These are phyloP conservation scores for Scheffersomyces cryptocercus DNA, from an alignment of 1,139 yeast species.

Conservation along the genomic window DNA sequence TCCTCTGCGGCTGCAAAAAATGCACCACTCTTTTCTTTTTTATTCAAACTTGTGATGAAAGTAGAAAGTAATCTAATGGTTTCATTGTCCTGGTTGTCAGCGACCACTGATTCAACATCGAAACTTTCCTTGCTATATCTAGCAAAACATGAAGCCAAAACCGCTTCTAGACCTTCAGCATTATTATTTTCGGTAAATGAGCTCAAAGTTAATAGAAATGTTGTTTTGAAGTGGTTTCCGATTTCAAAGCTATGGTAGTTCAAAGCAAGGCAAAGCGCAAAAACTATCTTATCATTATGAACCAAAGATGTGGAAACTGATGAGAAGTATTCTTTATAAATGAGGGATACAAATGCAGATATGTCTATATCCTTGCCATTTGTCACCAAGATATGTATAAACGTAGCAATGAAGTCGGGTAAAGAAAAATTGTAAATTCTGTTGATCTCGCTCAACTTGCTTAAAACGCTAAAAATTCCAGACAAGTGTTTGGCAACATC, in stretches of 20 bases:
- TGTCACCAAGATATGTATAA: conserved; percentile 36
- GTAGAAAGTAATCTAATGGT: conserved; percentile 13
- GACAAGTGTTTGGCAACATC: conserved; percentile 61
- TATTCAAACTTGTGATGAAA: conserved; percentile 11
- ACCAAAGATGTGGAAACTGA: conserved; percentile 51
- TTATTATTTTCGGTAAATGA: neutral
- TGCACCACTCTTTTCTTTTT: conserved; percentile 10
- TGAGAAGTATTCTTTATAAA: conserved; percentile 51
- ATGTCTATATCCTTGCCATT: conserved; percentile 17
- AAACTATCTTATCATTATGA: conserved; percentile 46
- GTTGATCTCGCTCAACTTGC: conserved; percentile 41
- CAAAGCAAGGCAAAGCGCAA: conserved; percentile 43
- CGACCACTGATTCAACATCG: conserved; percentile 6
- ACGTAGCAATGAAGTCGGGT: conserved; percentile 43
- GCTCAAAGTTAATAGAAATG: conserved; percentile 12
- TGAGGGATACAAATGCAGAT: conserved; percentile 24
- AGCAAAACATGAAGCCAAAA: conserved; percentile 10
- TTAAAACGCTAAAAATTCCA: conserved; percentile 46
- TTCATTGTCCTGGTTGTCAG: conserved; percentile 19
- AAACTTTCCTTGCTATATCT: conserved; percentile 6
- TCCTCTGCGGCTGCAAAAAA: conserved; percentile 18
- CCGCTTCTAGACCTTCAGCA: conserved; percentile 1
- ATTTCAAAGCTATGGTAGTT: conserved; percentile 26
- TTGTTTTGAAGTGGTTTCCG: conserved; percentile 22
- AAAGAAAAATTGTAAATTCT: conserved; percentile 62